Percentiles rank a stretch among this genome's conserved stretches.
Conservation (phyloP, 2,329 filamentous ascomycete genomes). For the Aspergillus aculeatus region DNA sequence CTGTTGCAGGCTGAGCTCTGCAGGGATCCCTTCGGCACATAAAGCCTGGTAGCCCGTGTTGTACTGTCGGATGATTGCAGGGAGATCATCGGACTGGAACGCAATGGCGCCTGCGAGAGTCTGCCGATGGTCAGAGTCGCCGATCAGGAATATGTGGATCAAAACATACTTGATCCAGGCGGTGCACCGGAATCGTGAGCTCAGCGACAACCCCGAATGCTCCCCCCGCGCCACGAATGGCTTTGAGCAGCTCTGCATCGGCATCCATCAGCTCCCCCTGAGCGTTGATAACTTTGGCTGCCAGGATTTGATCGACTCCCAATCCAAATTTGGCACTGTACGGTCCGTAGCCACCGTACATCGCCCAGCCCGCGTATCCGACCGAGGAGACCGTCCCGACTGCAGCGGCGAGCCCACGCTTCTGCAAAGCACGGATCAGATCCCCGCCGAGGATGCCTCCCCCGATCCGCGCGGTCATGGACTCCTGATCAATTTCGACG, state of each 20-base stretch:
- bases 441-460: background rate
- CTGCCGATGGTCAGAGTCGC: background rate
- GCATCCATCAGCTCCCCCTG: background rate
- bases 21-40: background rate
- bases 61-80: background rate
- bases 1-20: background rate
- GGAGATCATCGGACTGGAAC: background rate
- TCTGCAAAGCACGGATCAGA: background rate
- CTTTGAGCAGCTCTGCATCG: background rate
- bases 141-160: background rate
- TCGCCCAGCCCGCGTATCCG: constrained; percentile 37
- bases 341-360: constrained; percentile 36
- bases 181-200: background rate
- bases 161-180: background rate
- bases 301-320: constrained; percentile 39
- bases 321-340: constrained; percentile 29
- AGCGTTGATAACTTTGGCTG: constrained; percentile 7
- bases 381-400: constrained; percentile 19
- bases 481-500: too few relatives aligned
- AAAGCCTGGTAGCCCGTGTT: background rate
- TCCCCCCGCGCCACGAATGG: background rate
- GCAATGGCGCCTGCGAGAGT: background rate
- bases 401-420: constrained; percentile 1
- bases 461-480: too few relatives aligned
- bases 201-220: background rate